Percentiles rank a stretch among this genome's conserved stretches.
Evolutionary conservation across 768 basidiomycete species (phyloP).

Genomic region (Boletus sp.): DNA sequence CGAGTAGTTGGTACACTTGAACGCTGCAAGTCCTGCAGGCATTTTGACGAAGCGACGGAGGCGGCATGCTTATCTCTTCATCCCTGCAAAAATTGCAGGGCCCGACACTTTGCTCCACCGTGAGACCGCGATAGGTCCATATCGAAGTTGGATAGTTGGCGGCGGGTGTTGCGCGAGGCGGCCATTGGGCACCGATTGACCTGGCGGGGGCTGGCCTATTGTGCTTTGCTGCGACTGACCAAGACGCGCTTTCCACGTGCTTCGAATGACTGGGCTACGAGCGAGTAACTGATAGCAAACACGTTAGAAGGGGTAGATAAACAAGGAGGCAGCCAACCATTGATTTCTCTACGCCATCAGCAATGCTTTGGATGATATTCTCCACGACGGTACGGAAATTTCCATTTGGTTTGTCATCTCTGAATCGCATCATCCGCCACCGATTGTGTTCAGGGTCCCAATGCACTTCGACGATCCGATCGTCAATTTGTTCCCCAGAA

Average conservation of each 20-base stretch:
- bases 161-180: constrained; percentile 19
- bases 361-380: constrained; percentile 86
- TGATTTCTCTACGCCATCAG: constrained; percentile 90
- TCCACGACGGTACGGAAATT: constrained; percentile 85
- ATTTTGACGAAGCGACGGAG: not conserved
- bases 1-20: constrained; percentile 5
- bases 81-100: constrained; percentile 56
- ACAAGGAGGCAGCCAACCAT: constrained; percentile 48
- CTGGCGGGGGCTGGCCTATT: constrained; percentile 20
- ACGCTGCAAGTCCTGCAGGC: constrained; percentile 2
- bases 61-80: constrained; percentile 51
- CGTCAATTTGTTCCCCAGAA: constrained; percentile 84
- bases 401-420: constrained; percentile 91
- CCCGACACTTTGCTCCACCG: constrained; percentile 75
- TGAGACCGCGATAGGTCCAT: constrained; percentile 62
- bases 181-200: constrained; percentile 19
- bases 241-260: constrained; percentile 70
- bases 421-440: constrained; percentile 92
- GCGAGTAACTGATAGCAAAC: constrained; percentile 55
- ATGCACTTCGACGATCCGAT: constrained; percentile 90
- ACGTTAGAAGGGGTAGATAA: constrained; percentile 8
- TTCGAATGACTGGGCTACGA: constrained; percentile 59
- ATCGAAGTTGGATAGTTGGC: constrained; percentile 34
- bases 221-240: constrained; percentile 35
- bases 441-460: constrained; percentile 68